Evolutionary conservation across 352 stramenopile genomes (phyloP).

Genomic region (Phytophthora idaei): DNA sequence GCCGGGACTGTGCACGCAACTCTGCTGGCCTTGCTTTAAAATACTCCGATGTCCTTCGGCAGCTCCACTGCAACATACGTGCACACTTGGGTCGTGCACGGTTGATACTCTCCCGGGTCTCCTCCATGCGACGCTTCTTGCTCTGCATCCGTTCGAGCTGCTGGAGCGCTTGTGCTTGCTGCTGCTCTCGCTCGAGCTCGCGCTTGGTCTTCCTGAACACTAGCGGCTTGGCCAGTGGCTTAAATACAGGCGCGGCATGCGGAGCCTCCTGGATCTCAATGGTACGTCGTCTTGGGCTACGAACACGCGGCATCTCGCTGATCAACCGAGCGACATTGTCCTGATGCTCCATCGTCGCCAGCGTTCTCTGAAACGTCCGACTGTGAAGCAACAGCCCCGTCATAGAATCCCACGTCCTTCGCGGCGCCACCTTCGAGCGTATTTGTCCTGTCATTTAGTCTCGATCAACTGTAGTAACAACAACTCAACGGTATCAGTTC

Average conservation of each 20-base stretch:
- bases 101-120: slow-evolving; percentile 3
- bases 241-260: slow-evolving; percentile 8
- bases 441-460: slow-evolving; percentile 28
- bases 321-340: slow-evolving; percentile 35
- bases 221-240: slow-evolving; percentile 39
- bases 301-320: slow-evolving; percentile 22
- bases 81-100: slow-evolving; percentile 24
- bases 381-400: slow-evolving; percentile 43
- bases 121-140: slow-evolving; percentile 24
- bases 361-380: slow-evolving; percentile 37
- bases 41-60: slow-evolving; percentile 15
- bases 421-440: slow-evolving; percentile 49
- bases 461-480: slow-evolving; percentile 16
- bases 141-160: slow-evolving; percentile 20
- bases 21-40: slow-evolving; percentile 17
- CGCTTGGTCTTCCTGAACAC: slow-evolving; percentile 65
- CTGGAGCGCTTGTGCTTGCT: slow-evolving; percentile 23
- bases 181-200: slow-evolving; percentile 51
- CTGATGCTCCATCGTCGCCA: slow-evolving; percentile 45
- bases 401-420: slow-evolving; percentile 39
- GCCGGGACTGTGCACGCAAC: slow-evolving; percentile 33
- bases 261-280: slow-evolving; percentile 13
- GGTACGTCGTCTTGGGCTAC: slow-evolving; percentile 7
- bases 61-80: slow-evolving; percentile 32
- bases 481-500: slow-evolving; percentile 4